These are phyloP conservation scores for Trifolium pratense DNA, from an alignment of 306 rosid genomes.

Conservation along the genomic window DNA sequence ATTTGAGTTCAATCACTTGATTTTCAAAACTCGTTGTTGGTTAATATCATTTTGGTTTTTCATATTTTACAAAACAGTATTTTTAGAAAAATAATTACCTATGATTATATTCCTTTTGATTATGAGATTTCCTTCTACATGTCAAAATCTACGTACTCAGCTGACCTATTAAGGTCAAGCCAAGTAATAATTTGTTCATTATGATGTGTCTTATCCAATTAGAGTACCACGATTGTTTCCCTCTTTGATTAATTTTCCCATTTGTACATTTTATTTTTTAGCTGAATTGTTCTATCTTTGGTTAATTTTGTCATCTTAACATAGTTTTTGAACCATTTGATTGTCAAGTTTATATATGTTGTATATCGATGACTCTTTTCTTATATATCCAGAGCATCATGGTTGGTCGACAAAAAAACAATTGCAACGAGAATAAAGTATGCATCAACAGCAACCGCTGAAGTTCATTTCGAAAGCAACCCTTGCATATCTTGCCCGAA, in stretches of 20 bases:
- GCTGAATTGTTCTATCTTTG: conserved; percentile 6
- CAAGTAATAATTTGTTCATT: background rate
- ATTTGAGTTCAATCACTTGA: too few species aligned
- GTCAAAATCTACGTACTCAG: conserved; percentile 2
- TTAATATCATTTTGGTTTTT: background rate
- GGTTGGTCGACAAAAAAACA: conserved; percentile 79
- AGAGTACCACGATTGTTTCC: background rate
- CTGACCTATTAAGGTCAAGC: background rate
- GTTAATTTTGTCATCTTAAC: background rate
- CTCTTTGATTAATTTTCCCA: conserved; percentile 4
- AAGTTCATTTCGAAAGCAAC: conserved; percentile 68
- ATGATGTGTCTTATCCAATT: background rate
- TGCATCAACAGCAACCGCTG: conserved; percentile 58
- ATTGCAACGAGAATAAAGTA: conserved; percentile 79
- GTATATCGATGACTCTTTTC: conserved; percentile 19
- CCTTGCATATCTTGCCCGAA: conserved; percentile 82
- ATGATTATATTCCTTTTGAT: background rate
- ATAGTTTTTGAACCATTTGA: conserved; percentile 14
- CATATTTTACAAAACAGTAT: background rate
- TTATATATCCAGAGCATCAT: conserved; percentile 61
- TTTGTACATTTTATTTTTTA: conserved; percentile 4
- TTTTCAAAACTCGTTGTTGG: background rate
- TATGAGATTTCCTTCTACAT: background rate
- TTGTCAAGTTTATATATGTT: background rate
- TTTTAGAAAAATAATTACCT: background rate